Percentiles rank a stretch among this genome's conserved stretches.
phyloP scores from a whole-genome alignment of 192 early-diverging fungal species.

The Umbelopsis ramanniana region DNA sequence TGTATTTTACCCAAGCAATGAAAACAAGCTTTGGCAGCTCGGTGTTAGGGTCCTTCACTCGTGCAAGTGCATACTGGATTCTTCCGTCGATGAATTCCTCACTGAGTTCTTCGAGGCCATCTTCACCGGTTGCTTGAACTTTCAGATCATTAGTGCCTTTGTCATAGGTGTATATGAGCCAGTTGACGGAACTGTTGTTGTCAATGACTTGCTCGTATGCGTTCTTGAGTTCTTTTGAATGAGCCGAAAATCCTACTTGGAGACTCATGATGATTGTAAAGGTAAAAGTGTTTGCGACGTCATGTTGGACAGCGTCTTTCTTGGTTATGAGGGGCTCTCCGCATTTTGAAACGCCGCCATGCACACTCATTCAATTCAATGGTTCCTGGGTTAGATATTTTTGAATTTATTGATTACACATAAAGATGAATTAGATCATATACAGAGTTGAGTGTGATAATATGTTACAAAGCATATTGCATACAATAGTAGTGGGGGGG shows the following conservation, averaged over 20 bases:
- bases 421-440: background rate
- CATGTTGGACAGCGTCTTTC: background rate
- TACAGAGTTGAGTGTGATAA: background rate
- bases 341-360: background rate
- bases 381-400: background rate
- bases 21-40: constrained; percentile 88
- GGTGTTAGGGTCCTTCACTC: constrained; percentile 86
- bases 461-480: background rate
- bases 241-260: constrained; percentile 68
- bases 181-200: constrained; percentile 60
- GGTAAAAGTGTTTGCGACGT: constrained; percentile 22
- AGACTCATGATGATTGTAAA: constrained; percentile 49
- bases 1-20: constrained; percentile 79
- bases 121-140: constrained; percentile 69
- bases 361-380: background rate
- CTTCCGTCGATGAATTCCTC: constrained; percentile 93
- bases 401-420: too few species aligned
- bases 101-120: constrained; percentile 82
- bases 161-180: constrained; percentile 80
- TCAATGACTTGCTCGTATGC: constrained; percentile 69
- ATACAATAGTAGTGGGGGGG: too few species aligned
- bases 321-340: background rate
- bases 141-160: constrained; percentile 70
- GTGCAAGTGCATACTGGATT: constrained; percentile 87
- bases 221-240: constrained; percentile 63